These are phyloP conservation scores for Lathyrus oleraceus DNA, from an alignment of 306 rosid genomes.

Conservation along the genomic window DNA sequence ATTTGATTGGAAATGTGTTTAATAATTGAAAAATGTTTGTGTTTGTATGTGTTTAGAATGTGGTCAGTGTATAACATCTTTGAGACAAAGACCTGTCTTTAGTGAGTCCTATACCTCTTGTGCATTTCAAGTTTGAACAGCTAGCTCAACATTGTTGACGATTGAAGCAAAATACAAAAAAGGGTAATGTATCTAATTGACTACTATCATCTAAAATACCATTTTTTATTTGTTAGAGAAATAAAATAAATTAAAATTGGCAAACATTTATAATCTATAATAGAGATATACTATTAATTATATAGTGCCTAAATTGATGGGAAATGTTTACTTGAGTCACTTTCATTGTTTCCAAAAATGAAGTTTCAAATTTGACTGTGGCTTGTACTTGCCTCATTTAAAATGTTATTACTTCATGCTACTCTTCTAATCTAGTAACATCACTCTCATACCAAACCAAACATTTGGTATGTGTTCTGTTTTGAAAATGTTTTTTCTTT, in stretches of 20 bases:
- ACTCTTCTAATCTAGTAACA: constrained; percentile 7
- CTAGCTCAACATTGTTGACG: background rate
- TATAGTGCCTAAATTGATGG: background rate
- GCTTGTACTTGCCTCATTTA: background rate
- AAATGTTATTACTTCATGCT: background rate
- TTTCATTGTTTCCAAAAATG: background rate
- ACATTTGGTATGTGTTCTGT: too few relatives aligned
- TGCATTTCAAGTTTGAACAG: background rate
- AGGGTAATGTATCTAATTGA: background rate
- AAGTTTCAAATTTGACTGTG: constrained; percentile 11
- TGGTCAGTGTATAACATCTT: too few relatives aligned
- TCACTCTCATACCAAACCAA: too few relatives aligned
- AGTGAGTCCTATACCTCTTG: background rate
- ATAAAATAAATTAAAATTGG: background rate
- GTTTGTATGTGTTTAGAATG: too few relatives aligned
- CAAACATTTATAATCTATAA: background rate
- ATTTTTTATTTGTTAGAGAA: background rate
- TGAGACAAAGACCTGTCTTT: too few relatives aligned
- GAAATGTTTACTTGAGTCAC: background rate
- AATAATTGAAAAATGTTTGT: too few relatives aligned
- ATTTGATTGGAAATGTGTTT: too few relatives aligned
- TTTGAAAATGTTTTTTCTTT: too few relatives aligned
- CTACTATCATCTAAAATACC: too few relatives aligned
- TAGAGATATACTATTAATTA: background rate
- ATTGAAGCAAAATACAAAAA: background rate